Conservation (phyloP, 768 basidiomycete species). For the Pleurotus tuber-regium region DNA sequence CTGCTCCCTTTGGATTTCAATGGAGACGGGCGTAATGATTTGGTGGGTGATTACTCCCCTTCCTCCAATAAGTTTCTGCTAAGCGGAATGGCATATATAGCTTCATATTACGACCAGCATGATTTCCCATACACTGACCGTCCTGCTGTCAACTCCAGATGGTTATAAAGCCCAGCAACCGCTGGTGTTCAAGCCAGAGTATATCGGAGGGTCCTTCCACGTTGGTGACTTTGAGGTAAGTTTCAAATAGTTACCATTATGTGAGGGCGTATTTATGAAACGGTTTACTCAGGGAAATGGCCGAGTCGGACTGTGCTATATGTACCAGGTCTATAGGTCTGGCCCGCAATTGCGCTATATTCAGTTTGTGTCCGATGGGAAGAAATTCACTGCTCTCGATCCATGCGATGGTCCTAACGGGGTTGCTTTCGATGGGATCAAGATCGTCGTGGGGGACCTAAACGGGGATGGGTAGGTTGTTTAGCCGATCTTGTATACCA, state of each 20-base stretch:
- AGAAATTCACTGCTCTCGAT: background rate
- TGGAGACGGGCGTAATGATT: constrained; percentile 3
- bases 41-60: background rate
- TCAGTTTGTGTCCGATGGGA: constrained; percentile 1
- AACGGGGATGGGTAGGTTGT: constrained; percentile 3
- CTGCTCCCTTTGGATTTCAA: constrained; percentile 4
- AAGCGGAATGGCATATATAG: background rate
- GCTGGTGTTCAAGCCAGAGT: background rate
- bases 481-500: background rate
- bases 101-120: background rate
- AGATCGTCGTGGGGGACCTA: background rate
- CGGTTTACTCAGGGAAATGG: background rate
- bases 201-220: constrained; percentile 5
- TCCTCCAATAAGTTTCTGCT: background rate
- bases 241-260: background rate
- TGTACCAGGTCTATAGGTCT: background rate
- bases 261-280: background rate
- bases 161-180: constrained; percentile 1
- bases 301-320: background rate
- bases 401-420: background rate
- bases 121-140: background rate
- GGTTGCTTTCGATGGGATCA: background rate
- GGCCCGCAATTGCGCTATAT: background rate
- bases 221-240: constrained; percentile 6
- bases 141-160: background rate